phyloP scores from a whole-genome alignment of 768 basidiomycete species.

The Trametes villosa region DNA sequence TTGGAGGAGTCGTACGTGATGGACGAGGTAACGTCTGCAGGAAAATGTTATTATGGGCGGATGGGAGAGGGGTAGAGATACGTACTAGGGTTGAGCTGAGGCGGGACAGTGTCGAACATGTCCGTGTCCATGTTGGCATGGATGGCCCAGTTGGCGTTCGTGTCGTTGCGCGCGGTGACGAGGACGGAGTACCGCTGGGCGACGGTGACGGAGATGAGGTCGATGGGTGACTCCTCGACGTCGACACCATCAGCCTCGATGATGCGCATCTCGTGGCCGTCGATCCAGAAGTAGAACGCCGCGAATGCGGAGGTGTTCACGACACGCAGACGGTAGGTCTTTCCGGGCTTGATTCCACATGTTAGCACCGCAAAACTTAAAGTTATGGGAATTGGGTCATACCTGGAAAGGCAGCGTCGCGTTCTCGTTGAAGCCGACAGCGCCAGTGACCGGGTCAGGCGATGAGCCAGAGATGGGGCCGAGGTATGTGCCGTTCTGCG shows the following conservation, averaged over 20 bases:
- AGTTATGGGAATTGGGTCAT: neutral
- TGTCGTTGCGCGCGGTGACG: constrained; percentile 89
- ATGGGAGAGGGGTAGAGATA: constrained; percentile 2
- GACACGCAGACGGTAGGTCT: constrained; percentile 88
- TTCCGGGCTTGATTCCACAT: constrained; percentile 54
- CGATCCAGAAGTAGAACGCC: constrained; percentile 86
- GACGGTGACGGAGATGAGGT: constrained; percentile 74
- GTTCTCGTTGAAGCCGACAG: constrained; percentile 86
- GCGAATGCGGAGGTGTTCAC: constrained; percentile 81
- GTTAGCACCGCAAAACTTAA: neutral
- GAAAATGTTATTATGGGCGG: neutral
- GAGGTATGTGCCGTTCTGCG: constrained; percentile 73
- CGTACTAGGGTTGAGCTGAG: constrained; percentile 73
- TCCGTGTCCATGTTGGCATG: constrained; percentile 88
- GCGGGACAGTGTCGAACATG: constrained; percentile 89
- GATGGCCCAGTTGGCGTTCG: constrained; percentile 78
- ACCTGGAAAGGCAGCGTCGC: constrained; percentile 77
- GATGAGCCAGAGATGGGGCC: constrained; percentile 56
- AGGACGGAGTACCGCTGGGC: constrained; percentile 95
- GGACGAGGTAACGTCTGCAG: constrained; percentile 77
- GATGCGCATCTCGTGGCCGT: constrained; percentile 83
- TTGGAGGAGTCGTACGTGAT: constrained; percentile 71
- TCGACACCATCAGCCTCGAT: constrained; percentile 89
- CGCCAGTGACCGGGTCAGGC: constrained; percentile 50
- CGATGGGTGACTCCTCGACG: constrained; percentile 70